These are phyloP conservation scores for Pseudogymnoascus sp. DNA, from an alignment of 2,329 filamentous ascomycete species.

Conservation along the genomic window DNA sequence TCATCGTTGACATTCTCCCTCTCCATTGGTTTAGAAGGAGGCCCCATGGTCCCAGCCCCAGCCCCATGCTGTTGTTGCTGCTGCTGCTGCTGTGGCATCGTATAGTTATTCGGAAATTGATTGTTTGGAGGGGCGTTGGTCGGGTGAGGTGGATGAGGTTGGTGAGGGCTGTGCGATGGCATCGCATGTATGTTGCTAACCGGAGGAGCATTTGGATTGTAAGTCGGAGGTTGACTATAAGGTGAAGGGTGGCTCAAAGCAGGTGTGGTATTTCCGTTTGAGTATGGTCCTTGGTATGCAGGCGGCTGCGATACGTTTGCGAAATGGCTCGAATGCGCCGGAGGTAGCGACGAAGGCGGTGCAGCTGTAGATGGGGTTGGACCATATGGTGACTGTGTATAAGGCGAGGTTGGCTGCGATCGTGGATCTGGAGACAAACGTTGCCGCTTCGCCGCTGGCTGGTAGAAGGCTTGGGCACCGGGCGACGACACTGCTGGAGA, in stretches of 20 bases:
- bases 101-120: slow-evolving; percentile 21
- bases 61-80: background rate
- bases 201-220: slow-evolving; percentile 7
- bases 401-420: slow-evolving; percentile 59
- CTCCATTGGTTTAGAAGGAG: slow-evolving; percentile 53
- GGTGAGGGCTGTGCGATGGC: slow-evolving; percentile 20
- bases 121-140: slow-evolving; percentile 9
- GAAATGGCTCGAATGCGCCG: slow-evolving; percentile 23
- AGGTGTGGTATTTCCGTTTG: slow-evolving; percentile 25
- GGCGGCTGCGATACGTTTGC: slow-evolving; percentile 24
- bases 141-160: slow-evolving; percentile 25
- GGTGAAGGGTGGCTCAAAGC: slow-evolving; percentile 18
- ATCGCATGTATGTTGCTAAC: background rate
- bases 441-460: slow-evolving; percentile 66
- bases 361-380: slow-evolving; percentile 36
- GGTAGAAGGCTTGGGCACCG: slow-evolving; percentile 45
- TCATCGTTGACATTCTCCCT: slow-evolving; percentile 61
- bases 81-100: slow-evolving; percentile 25
- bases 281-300: slow-evolving; percentile 28
- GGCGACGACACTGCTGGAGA: slow-evolving; percentile 55
- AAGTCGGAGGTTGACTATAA: slow-evolving; percentile 16
- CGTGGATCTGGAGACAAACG: slow-evolving; percentile 60
- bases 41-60: slow-evolving; percentile 42
- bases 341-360: slow-evolving; percentile 19
- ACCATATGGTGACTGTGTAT: slow-evolving; percentile 43